A percentile compares a stretch with the other conserved stretches of the same genome.
phyloP scores from a whole-genome alignment of 2,329 filamentous ascomycete genomes.

The Thielaviopsis musarum region DNA sequence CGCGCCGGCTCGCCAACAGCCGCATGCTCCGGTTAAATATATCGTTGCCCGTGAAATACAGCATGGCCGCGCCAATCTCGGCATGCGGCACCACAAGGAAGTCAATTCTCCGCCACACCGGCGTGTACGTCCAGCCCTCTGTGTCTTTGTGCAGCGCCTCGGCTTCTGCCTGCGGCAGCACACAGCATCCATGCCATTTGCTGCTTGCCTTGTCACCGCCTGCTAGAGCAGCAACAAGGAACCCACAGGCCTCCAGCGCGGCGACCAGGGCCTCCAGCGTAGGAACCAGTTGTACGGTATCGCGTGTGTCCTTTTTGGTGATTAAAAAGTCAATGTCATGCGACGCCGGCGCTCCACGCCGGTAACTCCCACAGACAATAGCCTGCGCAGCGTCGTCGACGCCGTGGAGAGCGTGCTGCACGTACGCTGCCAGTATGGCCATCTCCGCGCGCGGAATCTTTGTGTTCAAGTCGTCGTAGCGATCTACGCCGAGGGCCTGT shows the following conservation, averaged over 20 bases:
- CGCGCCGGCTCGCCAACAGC: constrained; percentile 60
- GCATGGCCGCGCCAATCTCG: constrained; percentile 66
- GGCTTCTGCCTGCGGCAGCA: constrained; percentile 35
- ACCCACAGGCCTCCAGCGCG: constrained; percentile 39
- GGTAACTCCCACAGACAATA: constrained; percentile 70
- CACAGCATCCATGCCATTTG: constrained; percentile 81
- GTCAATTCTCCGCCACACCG: constrained; percentile 65
- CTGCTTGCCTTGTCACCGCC: constrained; percentile 31
- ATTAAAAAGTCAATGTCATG: constrained; percentile 78
- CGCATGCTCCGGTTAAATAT: constrained; percentile 83
- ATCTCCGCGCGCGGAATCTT: constrained; percentile 69
- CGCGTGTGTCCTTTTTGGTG: constrained; percentile 44
- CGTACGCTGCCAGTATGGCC: constrained; percentile 46
- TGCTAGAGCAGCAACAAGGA: constrained; percentile 56
- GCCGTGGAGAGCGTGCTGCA: constrained; percentile 38
- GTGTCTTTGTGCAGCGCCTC: constrained; percentile 14
- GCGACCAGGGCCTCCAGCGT: constrained; percentile 49
- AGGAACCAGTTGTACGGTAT: constrained; percentile 37
- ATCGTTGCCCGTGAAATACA: constrained; percentile 96
- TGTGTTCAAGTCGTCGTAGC: constrained; percentile 61
- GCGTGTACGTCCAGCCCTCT: background rate
- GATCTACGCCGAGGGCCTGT: constrained; percentile 62
- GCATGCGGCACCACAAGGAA: constrained; percentile 65
- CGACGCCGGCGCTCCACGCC: constrained; percentile 56
- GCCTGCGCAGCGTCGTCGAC: constrained; percentile 51